Evolutionary conservation across 768 basidiomycete genomes (phyloP).

Genomic region (Lenzites betulinus): DNA sequence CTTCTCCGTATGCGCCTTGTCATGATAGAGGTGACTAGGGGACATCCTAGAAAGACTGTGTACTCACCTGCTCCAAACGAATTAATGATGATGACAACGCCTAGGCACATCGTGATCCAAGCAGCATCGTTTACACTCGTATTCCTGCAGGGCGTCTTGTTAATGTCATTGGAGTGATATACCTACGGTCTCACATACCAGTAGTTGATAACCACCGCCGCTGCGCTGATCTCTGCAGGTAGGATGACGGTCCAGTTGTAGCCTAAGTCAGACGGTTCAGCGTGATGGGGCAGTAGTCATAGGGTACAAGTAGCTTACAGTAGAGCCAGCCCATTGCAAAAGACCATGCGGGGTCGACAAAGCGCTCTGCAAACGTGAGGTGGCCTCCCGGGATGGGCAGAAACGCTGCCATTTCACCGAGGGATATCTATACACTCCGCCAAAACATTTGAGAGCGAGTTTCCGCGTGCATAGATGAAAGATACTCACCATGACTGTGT

Average conservation of each 20-base stretch:
- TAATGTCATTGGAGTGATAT: background rate
- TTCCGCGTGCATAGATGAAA: background rate
- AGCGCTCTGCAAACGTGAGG: conserved; percentile 49
- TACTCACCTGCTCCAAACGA: conserved; percentile 40
- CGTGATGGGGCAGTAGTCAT: too few species aligned
- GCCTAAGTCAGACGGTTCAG: conserved; percentile 20
- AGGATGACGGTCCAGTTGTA: conserved; percentile 39
- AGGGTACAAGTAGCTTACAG: conserved; percentile 23
- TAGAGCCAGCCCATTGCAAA: conserved; percentile 48
- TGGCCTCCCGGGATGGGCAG: conserved; percentile 49
- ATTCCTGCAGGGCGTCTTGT: conserved; percentile 12
- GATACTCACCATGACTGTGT: conserved; percentile 38
- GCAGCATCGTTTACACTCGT: conserved; percentile 41
- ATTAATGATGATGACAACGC: conserved; percentile 52
- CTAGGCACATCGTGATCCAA: conserved; percentile 55
- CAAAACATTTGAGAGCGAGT: background rate
- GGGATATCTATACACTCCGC: conserved; percentile 26
- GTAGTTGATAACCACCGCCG: conserved; percentile 51
- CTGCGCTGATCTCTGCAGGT: conserved; percentile 51
- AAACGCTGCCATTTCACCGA: conserved; percentile 49
- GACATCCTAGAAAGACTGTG: background rate
- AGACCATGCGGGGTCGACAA: conserved; percentile 47
- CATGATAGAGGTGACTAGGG: background rate
- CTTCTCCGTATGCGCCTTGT: conserved; percentile 46
- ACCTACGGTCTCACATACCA: conserved; percentile 33